A percentile compares a stretch with the other conserved stretches of the same genome.
Evolutionary conservation across 2,329 filamentous ascomycete genomes (phyloP).

Genomic region (Clarireedia sp.): DNA sequence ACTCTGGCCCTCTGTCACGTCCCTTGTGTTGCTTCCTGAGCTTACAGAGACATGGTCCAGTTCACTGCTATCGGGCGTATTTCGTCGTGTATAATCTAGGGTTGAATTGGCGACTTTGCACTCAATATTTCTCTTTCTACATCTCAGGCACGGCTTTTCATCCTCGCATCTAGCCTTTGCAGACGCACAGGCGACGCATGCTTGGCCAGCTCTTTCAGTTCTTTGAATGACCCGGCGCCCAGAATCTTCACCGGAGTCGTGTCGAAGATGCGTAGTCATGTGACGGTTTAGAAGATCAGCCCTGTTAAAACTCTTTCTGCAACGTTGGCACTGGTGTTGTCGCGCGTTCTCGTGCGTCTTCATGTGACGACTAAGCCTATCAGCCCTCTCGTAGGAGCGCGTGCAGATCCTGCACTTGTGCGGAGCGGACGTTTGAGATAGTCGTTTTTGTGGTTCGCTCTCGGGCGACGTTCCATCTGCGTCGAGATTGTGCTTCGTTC

Average conservation of each 20-base stretch:
- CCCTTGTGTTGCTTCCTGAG: no score
- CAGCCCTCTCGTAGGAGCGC: constrained; percentile 18
- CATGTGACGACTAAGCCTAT: constrained; percentile 11
- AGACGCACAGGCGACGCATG: constrained; percentile 15
- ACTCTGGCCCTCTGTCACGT: no score
- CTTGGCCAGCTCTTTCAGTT: constrained; percentile 13
- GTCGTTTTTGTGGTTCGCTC: neutral
- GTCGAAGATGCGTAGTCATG: constrained; percentile 11
- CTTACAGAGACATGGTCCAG: no score
- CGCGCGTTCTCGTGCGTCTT: constrained; percentile 22
- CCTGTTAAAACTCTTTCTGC: constrained; percentile 20
- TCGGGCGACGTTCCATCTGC: no score
- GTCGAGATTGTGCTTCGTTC: no score
- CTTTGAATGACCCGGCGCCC: neutral
- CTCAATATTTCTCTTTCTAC: constrained; percentile 11
- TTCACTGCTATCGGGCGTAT: no score
- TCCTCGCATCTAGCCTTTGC: constrained; percentile 19
- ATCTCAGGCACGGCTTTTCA: constrained; percentile 18
- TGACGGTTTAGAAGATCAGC: constrained; percentile 16
- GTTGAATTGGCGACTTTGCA: constrained; percentile 6
- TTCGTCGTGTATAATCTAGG: no score
- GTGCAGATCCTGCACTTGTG: constrained; percentile 17
- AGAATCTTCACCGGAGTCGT: constrained; percentile 2
- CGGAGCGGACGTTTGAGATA: neutral
- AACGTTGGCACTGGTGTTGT: constrained; percentile 15